A percentile compares a stretch with the other conserved stretches of the same genome.
phyloP scores from a whole-genome alignment of 768 basidiomycete genomes.

The Asterophora lycoperdoides region DNA sequence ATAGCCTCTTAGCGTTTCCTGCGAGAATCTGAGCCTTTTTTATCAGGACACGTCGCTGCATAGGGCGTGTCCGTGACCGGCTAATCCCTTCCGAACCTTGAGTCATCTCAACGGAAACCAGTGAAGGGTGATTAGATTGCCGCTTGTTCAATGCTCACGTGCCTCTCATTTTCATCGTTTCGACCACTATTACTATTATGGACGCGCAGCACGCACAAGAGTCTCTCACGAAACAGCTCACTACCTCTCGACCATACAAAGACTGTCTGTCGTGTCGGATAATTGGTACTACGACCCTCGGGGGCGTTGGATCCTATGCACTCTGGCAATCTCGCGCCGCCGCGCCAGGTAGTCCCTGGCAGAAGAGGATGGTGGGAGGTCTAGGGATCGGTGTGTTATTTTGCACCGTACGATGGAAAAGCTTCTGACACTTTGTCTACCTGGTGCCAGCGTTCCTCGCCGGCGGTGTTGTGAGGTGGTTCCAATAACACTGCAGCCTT shows the following conservation, averaged over 20 bases:
- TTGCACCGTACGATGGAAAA: neutral
- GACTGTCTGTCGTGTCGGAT: constrained; percentile 72
- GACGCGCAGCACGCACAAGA: neutral
- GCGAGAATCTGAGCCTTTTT: too few species aligned
- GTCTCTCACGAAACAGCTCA: neutral
- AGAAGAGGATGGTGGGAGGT: constrained; percentile 59
- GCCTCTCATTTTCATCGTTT: neutral
- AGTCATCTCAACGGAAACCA: too few species aligned
- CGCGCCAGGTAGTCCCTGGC: constrained; percentile 56
- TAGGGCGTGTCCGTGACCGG: too few species aligned
- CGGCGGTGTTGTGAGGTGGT: constrained; percentile 39
- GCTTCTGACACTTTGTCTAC: neutral
- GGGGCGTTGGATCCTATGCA: constrained; percentile 63
- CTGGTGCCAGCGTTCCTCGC: constrained; percentile 27
- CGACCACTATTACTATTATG: neutral
- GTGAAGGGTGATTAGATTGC: too few species aligned
- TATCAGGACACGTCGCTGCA: too few species aligned
- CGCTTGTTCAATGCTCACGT: neutral
- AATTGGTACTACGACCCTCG: constrained; percentile 61
- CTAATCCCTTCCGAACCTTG: too few species aligned
- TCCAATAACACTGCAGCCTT: constrained; percentile 17
- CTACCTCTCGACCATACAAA: constrained; percentile 16
- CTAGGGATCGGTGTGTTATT: constrained; percentile 55
- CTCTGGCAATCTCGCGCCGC: constrained; percentile 57
- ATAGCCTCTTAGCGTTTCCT: too few species aligned